These are phyloP conservation scores for Rhododendron henanense DNA, from an alignment of 148 eudicot species.

Conservation along the genomic window DNA sequence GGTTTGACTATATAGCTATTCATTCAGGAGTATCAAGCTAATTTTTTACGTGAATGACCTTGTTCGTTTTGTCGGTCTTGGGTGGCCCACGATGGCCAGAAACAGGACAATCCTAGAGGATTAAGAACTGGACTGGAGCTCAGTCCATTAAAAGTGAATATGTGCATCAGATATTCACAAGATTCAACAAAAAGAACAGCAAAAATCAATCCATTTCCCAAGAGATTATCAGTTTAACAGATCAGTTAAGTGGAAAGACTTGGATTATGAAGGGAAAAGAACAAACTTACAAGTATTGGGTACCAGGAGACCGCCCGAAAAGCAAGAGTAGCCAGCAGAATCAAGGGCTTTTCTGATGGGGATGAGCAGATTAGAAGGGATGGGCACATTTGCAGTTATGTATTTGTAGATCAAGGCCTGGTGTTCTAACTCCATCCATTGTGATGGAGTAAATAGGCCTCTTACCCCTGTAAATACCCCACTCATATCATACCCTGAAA, in stretches of 20 bases:
- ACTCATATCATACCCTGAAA: slow-evolving; percentile 47
- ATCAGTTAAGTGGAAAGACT: not conserved
- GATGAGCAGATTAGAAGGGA: slow-evolving; percentile 54
- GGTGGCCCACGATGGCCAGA: not conserved
- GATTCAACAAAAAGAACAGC: not conserved
- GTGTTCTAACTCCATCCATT: slow-evolving; percentile 69
- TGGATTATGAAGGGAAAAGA: not conserved
- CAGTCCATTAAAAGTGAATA: not conserved
- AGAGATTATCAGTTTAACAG: not conserved
- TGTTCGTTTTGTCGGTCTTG: not conserved
- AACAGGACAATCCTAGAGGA: too few species aligned
- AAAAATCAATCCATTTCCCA: not conserved
- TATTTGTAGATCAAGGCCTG: slow-evolving; percentile 78
- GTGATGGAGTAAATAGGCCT: slow-evolving; percentile 66
- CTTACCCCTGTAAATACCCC: slow-evolving; percentile 32
- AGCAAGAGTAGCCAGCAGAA: slow-evolving; percentile 43
- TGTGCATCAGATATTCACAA: not conserved
- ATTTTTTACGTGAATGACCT: not conserved
- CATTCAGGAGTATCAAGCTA: not conserved
- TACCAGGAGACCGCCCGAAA: slow-evolving; percentile 29
- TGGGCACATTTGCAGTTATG: slow-evolving; percentile 50
- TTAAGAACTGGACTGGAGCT: not conserved
- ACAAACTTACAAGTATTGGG: slow-evolving; percentile 36
- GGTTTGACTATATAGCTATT: not conserved
- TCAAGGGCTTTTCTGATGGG: slow-evolving; percentile 68